Evolutionary conservation across 805 yeast genomes (phyloP), one percentile per base, ranked within the genome.

Genomic region (Naumovozyma baii): DNA sequence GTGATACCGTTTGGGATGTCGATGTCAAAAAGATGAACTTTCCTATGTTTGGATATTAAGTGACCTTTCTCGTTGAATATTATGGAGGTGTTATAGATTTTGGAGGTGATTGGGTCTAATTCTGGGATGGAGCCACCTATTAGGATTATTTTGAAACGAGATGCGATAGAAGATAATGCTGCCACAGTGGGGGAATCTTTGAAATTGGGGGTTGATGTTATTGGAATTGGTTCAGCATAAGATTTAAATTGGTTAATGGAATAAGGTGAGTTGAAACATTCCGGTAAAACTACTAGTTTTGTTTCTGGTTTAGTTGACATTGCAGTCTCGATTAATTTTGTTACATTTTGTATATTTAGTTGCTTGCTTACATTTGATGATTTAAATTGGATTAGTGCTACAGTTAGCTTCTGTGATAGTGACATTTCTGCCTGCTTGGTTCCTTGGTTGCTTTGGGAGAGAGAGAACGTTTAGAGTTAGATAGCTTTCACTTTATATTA

Each of bases 41-140:
- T 90, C 49, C 97, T 74, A 61, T 86, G 97, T 53, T 80, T 83
- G 36, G 86, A 96, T 40, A 90, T 74, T 40, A 88, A 67, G 31
- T 77, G 71, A 3, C 98, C 98, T 2, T 59, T 35, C 2, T 80
- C 80, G 44, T 76, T 62, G 57, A 85, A 90, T 3, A 94, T 70
- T 54, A 85, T 54, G 36, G 84, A 75, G 22, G 94, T 79, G 66
- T 88, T 78, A 71, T 74, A 83, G 20, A 78, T 54, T 47, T 77
- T 76, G 39, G 70, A 68, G 36, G 72, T 76, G 16, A 61, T 65
- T 12, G 70, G 76, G 34, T 69, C 76, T 20, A 72, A 51, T 59
- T 92, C 98, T 1, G 97, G 97, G 48, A 84, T 77, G 1, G 96
- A 85, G 13, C 98, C 98, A 13, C 97, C 97, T 33, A 90, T 73